Percentiles rank a stretch among this genome's conserved stretches.
Conservation (phyloP, 768 basidiomycete genomes). For the Pisolithus microcarpus region DNA sequence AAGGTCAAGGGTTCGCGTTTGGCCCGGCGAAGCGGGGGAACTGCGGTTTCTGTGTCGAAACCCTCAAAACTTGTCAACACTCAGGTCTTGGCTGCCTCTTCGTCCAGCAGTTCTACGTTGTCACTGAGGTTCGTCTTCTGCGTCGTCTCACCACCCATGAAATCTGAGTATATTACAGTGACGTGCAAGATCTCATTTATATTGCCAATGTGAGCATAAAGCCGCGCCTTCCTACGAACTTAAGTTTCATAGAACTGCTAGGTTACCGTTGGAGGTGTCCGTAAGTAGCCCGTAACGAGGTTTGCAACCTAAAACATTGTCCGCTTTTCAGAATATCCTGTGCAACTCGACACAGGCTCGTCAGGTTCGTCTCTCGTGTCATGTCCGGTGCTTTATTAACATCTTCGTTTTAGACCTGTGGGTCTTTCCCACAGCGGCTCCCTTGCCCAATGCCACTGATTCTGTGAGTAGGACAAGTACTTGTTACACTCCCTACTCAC, state of each 20-base stretch:
- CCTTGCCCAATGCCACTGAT: conserved; percentile 41
- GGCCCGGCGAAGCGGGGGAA: conserved; percentile 32
- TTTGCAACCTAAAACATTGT: conserved; percentile 7
- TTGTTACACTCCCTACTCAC: conserved; percentile 3
- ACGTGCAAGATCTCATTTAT: conserved; percentile 72
- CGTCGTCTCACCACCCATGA: not conserved
- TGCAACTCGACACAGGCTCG: conserved; percentile 83
- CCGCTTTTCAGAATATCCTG: conserved; percentile 45
- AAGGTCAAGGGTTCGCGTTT: conserved; percentile 32
- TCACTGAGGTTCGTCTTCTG: conserved; percentile 17
- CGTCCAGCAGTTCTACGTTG: conserved; percentile 9
- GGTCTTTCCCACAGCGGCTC: conserved; percentile 43
- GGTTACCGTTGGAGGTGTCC: conserved; percentile 58
- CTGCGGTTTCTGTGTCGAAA: conserved; percentile 10
- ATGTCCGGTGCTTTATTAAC: not conserved
- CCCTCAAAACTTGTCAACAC: conserved; percentile 8
- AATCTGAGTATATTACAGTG: conserved; percentile 34
- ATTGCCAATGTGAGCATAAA: conserved; percentile 56
- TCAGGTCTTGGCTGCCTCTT: conserved; percentile 23
- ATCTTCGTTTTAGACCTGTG: conserved; percentile 59
- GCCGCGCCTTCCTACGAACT: not conserved
- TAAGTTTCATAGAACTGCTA: conserved; percentile 19
- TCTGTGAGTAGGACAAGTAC: conserved; percentile 36
- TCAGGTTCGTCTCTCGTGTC: conserved; percentile 14
- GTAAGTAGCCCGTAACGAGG: conserved; percentile 33